Conservation (phyloP, 805 yeast genomes). For the Candida coleopterorum region DNA sequence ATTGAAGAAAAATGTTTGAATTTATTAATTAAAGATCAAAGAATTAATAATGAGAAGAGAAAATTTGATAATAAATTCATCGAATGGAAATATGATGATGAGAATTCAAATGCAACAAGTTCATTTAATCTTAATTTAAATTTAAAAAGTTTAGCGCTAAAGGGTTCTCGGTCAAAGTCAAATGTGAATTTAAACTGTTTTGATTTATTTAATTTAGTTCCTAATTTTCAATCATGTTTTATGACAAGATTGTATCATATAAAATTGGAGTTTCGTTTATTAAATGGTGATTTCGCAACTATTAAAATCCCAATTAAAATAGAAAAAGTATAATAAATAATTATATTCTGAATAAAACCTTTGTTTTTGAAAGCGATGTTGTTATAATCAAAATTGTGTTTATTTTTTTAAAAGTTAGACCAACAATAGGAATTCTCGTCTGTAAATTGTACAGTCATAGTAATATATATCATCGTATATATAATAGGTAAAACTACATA, state of each 20-base stretch:
- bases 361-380: too few relatives aligned
- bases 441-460: too few relatives aligned
- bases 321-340: slow-evolving; percentile 15
- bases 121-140: slow-evolving; percentile 14
- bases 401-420: too few relatives aligned
- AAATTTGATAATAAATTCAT: slow-evolving; percentile 6
- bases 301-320: slow-evolving; percentile 29
- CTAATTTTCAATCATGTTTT: slow-evolving; percentile 34
- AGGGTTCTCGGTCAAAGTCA: slow-evolving; percentile 14
- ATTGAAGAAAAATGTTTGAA: slow-evolving; percentile 22
- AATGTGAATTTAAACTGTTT: slow-evolving; percentile 10
- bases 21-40: slow-evolving; percentile 17
- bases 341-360: too few relatives aligned
- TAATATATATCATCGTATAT: too few relatives aligned
- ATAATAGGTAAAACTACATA: too few relatives aligned
- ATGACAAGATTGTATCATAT: slow-evolving; percentile 30
- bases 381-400: too few relatives aligned
- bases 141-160: slow-evolving; percentile 11
- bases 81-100: slow-evolving; percentile 3
- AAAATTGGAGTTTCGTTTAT: slow-evolving; percentile 15
- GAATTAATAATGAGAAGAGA: slow-evolving; percentile 8
- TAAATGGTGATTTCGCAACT: slow-evolving; percentile 17
- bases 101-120: slow-evolving; percentile 5
- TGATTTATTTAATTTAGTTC: slow-evolving; percentile 28
- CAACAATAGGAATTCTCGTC: too few relatives aligned